Evolutionary conservation across 2,329 filamentous ascomycete species (phyloP).

Genomic region (Beauveria australis): DNA sequence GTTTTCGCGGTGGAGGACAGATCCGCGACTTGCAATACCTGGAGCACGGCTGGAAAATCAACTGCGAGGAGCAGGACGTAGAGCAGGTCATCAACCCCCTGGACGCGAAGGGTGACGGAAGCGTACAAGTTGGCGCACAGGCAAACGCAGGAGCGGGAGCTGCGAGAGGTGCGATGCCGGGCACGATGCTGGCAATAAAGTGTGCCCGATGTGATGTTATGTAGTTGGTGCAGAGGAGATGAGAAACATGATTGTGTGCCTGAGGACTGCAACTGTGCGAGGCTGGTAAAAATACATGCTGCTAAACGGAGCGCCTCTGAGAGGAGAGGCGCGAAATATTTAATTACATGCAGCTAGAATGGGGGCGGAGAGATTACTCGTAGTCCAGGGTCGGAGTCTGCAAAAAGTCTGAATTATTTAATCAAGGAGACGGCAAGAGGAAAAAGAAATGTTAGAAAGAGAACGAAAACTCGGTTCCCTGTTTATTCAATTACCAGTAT

Average conservation of each 20-base stretch:
- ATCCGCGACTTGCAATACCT: background rate
- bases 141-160: background rate
- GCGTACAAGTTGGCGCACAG: background rate
- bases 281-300: background rate
- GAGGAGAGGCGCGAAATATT: too few relatives aligned
- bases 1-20: background rate
- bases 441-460: background rate
- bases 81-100: background rate
- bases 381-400: too few relatives aligned
- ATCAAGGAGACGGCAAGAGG: background rate
- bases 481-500: background rate
- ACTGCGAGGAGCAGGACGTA: background rate
- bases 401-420: background rate
- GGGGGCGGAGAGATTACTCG: too few relatives aligned
- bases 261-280: background rate
- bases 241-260: background rate
- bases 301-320: too few relatives aligned
- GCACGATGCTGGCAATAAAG: background rate
- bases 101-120: background rate
- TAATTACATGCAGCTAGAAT: too few relatives aligned
- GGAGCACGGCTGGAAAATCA: background rate
- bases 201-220: background rate
- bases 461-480: background rate
- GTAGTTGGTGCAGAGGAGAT: background rate
- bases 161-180: background rate